Conservation (phyloP, 495 filamentous ascomycete genomes). For the Hyphodiscus hymeniophilus region DNA sequence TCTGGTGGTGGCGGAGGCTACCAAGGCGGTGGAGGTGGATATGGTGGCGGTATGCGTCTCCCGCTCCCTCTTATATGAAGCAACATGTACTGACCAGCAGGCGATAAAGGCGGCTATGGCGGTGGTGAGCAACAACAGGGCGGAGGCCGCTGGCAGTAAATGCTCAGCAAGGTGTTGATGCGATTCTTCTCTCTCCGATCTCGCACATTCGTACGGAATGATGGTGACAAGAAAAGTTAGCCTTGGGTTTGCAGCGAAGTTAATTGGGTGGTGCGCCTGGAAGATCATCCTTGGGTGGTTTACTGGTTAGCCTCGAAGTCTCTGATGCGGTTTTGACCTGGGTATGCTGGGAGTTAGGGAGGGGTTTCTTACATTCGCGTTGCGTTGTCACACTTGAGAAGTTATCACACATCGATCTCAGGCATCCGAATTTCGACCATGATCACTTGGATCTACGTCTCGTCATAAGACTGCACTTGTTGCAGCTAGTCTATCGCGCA, state of each 20-base stretch:
- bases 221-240: slow-evolving; percentile 24
- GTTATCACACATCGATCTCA: slow-evolving; percentile 12
- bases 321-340: slow-evolving; percentile 23
- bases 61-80: not conserved
- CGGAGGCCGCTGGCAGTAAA: slow-evolving; percentile 21
- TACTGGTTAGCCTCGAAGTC: slow-evolving; percentile 23
- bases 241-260: slow-evolving; percentile 24
- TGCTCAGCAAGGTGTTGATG: slow-evolving; percentile 8
- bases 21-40: slow-evolving; percentile 16
- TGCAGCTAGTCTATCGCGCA: slow-evolving; percentile 21
- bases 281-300: slow-evolving; percentile 18
- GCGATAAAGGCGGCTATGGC: slow-evolving; percentile 9
- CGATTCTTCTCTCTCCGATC: slow-evolving; percentile 21
- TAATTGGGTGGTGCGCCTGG: slow-evolving; percentile 23
- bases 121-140: slow-evolving; percentile 20
- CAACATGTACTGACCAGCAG: slow-evolving; percentile 7
- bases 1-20: slow-evolving; percentile 15
- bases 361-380: slow-evolving; percentile 14
- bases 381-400: slow-evolving; percentile 11
- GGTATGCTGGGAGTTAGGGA: slow-evolving; percentile 21
- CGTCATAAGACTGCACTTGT: slow-evolving; percentile 17
- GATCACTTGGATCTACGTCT: slow-evolving; percentile 24
- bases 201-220: slow-evolving; percentile 19
- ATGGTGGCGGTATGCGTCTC: slow-evolving; percentile 8
- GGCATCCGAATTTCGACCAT: slow-evolving; percentile 14